Base-by-base conservation (phyloP, 805 yeast species). In the Starmerella tilneyi region DNA sequence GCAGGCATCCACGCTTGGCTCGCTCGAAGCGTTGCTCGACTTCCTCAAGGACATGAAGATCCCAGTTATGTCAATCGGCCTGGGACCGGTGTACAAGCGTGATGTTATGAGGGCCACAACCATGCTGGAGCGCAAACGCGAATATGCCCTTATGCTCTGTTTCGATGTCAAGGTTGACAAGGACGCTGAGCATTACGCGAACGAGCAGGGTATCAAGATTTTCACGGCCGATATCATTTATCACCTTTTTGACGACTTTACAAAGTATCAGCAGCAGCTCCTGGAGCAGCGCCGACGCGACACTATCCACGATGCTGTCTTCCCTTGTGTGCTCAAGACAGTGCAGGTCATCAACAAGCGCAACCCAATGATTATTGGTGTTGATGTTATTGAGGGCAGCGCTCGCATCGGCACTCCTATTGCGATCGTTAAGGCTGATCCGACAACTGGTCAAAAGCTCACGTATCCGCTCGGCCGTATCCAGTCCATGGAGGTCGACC, bases 341-440 rank as follows among this genome's bases (percentile, higher is more conserved):
- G 66, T 92, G 55, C 97, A 92, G 71, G 84, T 92, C 62, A 92
- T 92, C 65, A 92, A 92, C 79, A 89, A 89, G 71, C 84, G 98
- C 69, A 85, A 88, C 65, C 99, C 99, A 51, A 92, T 92, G 97
- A 88, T 92, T 61, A 84, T 92, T 61, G 99, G 99, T 78, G 97
- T 92, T 48, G 99, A 92, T 63, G 94, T 92, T 49, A 65, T 76
- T 36, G 97, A 92, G 62, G 99, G 99, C 59, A 71, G 81, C 38
- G 74, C 92, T 34, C 77, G 88, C 51, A 65, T 83, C 34, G 98
- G 98, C 47, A 88, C 98, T 5, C 98, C 99, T 51, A 84, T 92
- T 49, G 81, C 94, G 70, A 86, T 89, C 22, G 96, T 92, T 37
- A 86, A 85, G 64, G 69, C 71, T 34, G 96, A 89, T 62, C 95